Evolutionary conservation across 345 rosid genomes (phyloP).

Genomic region (Linum lewisii): DNA sequence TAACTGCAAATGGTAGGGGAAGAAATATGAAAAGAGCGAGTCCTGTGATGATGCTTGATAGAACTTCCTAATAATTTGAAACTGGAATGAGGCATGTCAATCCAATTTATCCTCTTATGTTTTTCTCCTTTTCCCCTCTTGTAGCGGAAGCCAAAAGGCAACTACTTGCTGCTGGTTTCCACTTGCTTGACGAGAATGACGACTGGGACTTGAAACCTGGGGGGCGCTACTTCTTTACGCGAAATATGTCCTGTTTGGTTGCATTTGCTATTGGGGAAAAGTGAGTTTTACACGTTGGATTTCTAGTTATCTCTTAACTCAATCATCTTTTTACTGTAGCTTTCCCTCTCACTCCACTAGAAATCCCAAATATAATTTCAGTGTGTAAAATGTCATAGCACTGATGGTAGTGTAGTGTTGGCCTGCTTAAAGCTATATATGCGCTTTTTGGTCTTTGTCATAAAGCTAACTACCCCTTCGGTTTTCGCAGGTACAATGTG

Average conservation of each 20-base stretch:
- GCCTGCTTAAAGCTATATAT: neutral
- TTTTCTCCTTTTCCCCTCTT: neutral
- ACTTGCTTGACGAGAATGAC: slow-evolving; percentile 61
- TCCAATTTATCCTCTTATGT: neutral
- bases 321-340: neutral
- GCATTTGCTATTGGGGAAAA: slow-evolving; percentile 89
- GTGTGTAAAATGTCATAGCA: neutral
- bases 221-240: slow-evolving; percentile 82
- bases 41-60: too few species aligned
- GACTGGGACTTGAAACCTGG: slow-evolving; percentile 90
- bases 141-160: slow-evolving; percentile 82
- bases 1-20: too few species aligned
- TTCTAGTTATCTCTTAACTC: neutral
- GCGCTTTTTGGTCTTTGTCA: neutral
- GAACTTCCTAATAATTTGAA: too few species aligned
- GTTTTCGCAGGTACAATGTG: slow-evolving; percentile 51
- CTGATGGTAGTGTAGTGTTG: neutral
- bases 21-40: too few species aligned
- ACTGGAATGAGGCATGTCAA: too few species aligned
- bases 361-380: too few species aligned
- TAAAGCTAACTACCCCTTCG: slow-evolving; percentile 1
- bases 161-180: slow-evolving; percentile 62
- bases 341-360: neutral
- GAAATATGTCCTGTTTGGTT: slow-evolving; percentile 89
- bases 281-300: slow-evolving; percentile 30